A percentile compares a stretch with the other conserved stretches of the same genome.
Evolutionary conservation across 768 basidiomycete genomes (phyloP).

Genomic region (Hygrocybe punicea): DNA sequence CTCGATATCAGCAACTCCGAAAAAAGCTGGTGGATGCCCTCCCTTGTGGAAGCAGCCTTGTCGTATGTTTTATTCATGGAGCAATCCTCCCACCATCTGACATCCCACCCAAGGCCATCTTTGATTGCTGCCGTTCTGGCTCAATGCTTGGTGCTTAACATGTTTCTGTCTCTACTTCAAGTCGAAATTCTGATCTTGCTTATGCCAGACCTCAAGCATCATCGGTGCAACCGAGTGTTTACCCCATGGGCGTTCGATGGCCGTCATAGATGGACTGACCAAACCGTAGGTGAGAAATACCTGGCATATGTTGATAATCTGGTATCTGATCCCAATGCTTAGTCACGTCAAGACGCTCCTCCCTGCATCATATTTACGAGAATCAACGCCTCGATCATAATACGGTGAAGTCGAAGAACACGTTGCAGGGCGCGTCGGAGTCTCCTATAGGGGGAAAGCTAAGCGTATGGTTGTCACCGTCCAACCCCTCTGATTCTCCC

Average conservation of each 20-base stretch:
- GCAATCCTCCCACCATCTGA: neutral
- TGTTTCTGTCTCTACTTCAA: neutral
- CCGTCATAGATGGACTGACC: constrained; percentile 29
- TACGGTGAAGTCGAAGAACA: constrained; percentile 16
- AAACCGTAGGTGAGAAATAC: constrained; percentile 10
- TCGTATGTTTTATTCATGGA: constrained; percentile 7
- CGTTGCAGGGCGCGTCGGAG: constrained; percentile 20
- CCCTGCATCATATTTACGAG: constrained; percentile 26
- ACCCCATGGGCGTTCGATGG: constrained; percentile 49
- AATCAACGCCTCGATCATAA: constrained; percentile 19
- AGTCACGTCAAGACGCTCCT: neutral
- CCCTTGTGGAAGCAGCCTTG: constrained; percentile 19
- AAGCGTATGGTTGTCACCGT: neutral
- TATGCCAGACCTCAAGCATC: constrained; percentile 40
- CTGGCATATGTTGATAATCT: neutral
- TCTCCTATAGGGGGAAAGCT: neutral
- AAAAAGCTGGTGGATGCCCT: constrained; percentile 19
- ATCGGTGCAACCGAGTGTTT: constrained; percentile 44
- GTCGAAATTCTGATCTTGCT: neutral
- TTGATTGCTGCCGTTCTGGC: constrained; percentile 23
- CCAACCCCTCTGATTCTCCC: neutral
- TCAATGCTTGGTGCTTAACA: constrained; percentile 21
- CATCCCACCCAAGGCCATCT: constrained; percentile 9
- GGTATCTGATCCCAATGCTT: neutral
- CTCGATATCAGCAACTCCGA: constrained; percentile 16